Base-by-base conservation (phyloP, 2,329 filamentous ascomycete genomes). In the Penicillium digitatum region DNA sequence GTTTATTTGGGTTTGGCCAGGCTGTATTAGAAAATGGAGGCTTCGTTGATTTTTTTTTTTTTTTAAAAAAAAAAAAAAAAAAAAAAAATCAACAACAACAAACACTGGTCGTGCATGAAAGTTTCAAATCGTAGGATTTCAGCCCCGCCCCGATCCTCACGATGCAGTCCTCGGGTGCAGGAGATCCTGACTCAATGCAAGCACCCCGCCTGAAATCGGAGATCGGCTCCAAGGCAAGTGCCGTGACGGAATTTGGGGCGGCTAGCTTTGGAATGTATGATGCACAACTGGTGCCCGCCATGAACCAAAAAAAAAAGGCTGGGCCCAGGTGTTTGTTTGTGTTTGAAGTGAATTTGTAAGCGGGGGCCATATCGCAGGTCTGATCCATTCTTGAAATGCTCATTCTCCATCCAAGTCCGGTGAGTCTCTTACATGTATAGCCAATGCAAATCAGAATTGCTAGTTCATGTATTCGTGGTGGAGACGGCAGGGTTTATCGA, bases 151-250 rank as follows among this genome's bases (percentile, higher is more conserved):
- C 24, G 45, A 54, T 54, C 52, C 31, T 18, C 18, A 31, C 34
- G 34, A 35, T 47, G 40, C 40, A 32, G 31, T 29, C 46, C 46
- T 6, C 12, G 7, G 42, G 26, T 32, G 26, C 32, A 34, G 46
- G 32, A 44, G 38, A 54, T 54, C 46, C 46, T 50, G 39, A 22
- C 51, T 53, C 22, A 24, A 48, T 34, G 43, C 29, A 35, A 26
- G 20, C 11, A 27, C 27, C 43, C 46, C 24, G 3, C 46, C 31
- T 40, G 31, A 7, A 20, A 51, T 38, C 46, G 24, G 11, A 39
- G 52, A 51, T 54, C 38, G 52, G 31, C 31, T 32, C 52, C 26
- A 20, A 31, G 50, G 22, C 44, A 48, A 38, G 46, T 39, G 26
- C 43, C 35, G 42, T 48, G 27, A 29, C 11, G 49, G 16, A 18